Base-by-base conservation (phyloP, 805 yeast genomes). In the Starmerella lactis-condensi region DNA sequence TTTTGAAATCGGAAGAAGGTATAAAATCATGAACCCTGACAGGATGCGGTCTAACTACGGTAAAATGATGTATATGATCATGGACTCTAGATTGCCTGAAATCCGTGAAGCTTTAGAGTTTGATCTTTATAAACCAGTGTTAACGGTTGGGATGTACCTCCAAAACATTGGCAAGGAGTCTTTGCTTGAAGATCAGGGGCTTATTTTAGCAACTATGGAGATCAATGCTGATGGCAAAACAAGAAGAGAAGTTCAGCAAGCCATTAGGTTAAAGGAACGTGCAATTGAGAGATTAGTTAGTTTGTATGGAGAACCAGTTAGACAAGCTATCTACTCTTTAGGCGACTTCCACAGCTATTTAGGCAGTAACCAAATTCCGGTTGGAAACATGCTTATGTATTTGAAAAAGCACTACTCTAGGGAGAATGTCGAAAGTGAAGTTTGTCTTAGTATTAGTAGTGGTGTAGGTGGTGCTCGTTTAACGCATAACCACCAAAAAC, bases 21-120 rank as follows among this genome's bases (percentile, higher is more conserved):
- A 76, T 54, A 76, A 76, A 48, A 71, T 77, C 43, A 72, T 76
- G 82, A 76, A 76, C 45, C 91, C 91, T 0, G 82, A 76, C 42
- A 63, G 69, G 43, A 72, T 77, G 77, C 62, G 82, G 38, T 77
- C 72, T 44, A 71, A 71, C 4, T 77, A 70, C 50, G 91, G 91
- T 28, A 75, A 76, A 45, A 56, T 77, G 35, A 72, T 77, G 55
- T 76, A 76, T 51, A 77, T 76, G 76, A 70, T 75, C 22, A 76
- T 77, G 89, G 91, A 76, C 51, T 76, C 89, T 2, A 57, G 77
- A 28, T 52, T 74, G 18, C 75, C 81, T 1, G 81, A 75, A 42
- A 66, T 76, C 36, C 66, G 64, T 40, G 68, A 65, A 11, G 70
- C 69, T 31, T 65, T 76, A 72, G 85, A 72, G 38, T 77, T 76